Percentiles rank a stretch among this genome's conserved stretches.
Conservation (phyloP, 2,329 filamentous ascomycete genomes). For the Ascochyta clinopodiicola region DNA sequence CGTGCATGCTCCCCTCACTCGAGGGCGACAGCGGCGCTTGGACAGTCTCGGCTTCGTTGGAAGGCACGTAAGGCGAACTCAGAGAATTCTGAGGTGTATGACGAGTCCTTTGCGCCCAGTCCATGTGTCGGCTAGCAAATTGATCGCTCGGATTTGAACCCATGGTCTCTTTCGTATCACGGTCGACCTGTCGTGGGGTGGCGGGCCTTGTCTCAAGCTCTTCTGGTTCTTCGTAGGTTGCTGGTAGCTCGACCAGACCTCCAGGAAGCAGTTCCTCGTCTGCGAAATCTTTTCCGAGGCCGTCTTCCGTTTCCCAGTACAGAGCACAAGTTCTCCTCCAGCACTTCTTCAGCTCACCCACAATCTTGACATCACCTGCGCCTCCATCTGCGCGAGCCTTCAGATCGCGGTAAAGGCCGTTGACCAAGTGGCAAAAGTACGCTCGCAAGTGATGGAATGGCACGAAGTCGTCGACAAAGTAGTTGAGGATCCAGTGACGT, state of each 20-base stretch:
- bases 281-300: slow-evolving; percentile 63
- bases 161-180: slow-evolving; percentile 42
- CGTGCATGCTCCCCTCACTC: slow-evolving; percentile 62
- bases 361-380: slow-evolving; percentile 78
- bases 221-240: slow-evolving; percentile 31
- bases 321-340: slow-evolving; percentile 90
- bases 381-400: slow-evolving; percentile 59
- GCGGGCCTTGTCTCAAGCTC: slow-evolving; percentile 22
- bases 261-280: slow-evolving; percentile 77
- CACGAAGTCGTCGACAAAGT: slow-evolving; percentile 94
- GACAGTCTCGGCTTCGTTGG: slow-evolving; percentile 37
- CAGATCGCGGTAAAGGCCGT: slow-evolving; percentile 64
- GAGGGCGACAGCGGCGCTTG: slow-evolving; percentile 52
- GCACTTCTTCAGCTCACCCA: slow-evolving; percentile 94
- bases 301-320: slow-evolving; percentile 83
- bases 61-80: slow-evolving; percentile 43
- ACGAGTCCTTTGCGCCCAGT: slow-evolving; percentile 46
- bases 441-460: slow-evolving; percentile 74
- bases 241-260: slow-evolving; percentile 63
- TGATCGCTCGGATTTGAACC: slow-evolving; percentile 48
- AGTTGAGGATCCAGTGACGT: slow-evolving; percentile 97
- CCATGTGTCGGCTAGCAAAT: slow-evolving; percentile 47
- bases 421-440: slow-evolving; percentile 82
- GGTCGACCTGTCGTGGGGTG: slow-evolving; percentile 32
- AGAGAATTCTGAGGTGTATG: slow-evolving; percentile 48